Conservation (phyloP, 495 filamentous ascomycete genomes). For the Penicillium longicatenatum region DNA sequence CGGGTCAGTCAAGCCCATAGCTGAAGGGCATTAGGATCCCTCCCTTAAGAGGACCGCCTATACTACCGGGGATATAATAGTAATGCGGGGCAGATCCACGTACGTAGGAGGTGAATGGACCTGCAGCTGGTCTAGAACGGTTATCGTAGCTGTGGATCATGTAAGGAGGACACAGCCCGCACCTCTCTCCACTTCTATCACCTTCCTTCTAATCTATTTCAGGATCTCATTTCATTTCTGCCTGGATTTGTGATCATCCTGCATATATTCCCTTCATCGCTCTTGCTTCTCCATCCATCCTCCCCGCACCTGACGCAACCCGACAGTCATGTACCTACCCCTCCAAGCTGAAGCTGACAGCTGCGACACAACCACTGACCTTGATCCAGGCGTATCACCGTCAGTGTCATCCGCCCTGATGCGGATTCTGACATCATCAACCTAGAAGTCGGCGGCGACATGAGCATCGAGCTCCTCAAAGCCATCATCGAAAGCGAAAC, state of each 20-base stretch:
- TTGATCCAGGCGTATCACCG: constrained; percentile 68
- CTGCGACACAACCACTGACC: not conserved
- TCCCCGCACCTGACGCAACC: not conserved
- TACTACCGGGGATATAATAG: not conserved
- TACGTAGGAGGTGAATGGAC: constrained; percentile 2
- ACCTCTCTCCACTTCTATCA: constrained; percentile 12
- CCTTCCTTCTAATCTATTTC: constrained; percentile 8
- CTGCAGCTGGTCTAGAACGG: constrained; percentile 11
- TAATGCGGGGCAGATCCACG: constrained; percentile 3
- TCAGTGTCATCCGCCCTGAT: constrained; percentile 75
- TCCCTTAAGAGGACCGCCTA: too few species aligned
- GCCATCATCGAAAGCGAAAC: constrained; percentile 74
- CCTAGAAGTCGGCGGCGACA: constrained; percentile 79
- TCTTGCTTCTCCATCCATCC: not conserved
- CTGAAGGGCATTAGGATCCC: too few species aligned
- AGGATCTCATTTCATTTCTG: not conserved
- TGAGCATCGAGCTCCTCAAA: constrained; percentile 86
- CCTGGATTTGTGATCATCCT: not conserved
- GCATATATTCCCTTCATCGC: not conserved
- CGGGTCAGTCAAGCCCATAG: not conserved
- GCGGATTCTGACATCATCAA: constrained; percentile 78
- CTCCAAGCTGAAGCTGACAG: not conserved
- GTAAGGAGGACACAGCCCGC: constrained; percentile 10
- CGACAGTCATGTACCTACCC: not conserved
- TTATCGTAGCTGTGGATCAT: constrained; percentile 8